Evolutionary conservation across 2,329 filamentous ascomycete species (phyloP).

Genomic region (Botryosphaeria dothidea): DNA sequence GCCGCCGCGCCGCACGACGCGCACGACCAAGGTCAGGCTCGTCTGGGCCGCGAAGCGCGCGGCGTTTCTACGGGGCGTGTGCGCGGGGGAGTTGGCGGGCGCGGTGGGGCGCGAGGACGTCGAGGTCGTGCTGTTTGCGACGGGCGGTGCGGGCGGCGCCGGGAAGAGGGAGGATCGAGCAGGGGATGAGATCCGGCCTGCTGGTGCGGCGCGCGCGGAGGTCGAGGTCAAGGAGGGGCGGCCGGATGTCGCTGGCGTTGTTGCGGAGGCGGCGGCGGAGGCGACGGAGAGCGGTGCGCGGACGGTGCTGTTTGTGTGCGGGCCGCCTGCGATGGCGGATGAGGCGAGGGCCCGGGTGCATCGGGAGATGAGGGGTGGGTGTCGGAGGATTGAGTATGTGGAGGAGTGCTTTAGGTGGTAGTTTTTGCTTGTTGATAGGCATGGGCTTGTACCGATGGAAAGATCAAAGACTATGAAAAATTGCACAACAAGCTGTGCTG

Average conservation of each 20-base stretch:
- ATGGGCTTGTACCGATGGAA: too few relatives aligned
- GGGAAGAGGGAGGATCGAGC: too few relatives aligned
- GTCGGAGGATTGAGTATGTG: slow-evolving; percentile 43
- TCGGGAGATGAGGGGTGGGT: slow-evolving; percentile 34
- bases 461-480: too few relatives aligned
- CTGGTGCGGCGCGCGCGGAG: too few relatives aligned
- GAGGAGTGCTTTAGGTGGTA: slow-evolving; percentile 52
- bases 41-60: slow-evolving; percentile 37
- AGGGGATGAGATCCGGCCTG: too few relatives aligned
- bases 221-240: slow-evolving; percentile 36
- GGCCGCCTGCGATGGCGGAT: slow-evolving; percentile 48
- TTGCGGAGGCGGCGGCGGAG: slow-evolving; percentile 36
- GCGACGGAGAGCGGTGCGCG: slow-evolving; percentile 28
- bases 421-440: too few relatives aligned
- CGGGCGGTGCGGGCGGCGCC: not conserved
- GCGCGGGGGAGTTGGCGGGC: slow-evolving; percentile 25
- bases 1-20: slow-evolving; percentile 31
- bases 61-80: slow-evolving; percentile 29
- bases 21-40: slow-evolving; percentile 30
- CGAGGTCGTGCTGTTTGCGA: slow-evolving; percentile 15
- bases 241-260: slow-evolving; percentile 39
- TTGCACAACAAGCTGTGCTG: too few relatives aligned
- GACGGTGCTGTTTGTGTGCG: slow-evolving; percentile 46
- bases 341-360: slow-evolving; percentile 44
- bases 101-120: slow-evolving; percentile 30